Evolutionary conservation across 129 eudicot species (phyloP).

Genomic region (Ambrosia artemisiifolia): DNA sequence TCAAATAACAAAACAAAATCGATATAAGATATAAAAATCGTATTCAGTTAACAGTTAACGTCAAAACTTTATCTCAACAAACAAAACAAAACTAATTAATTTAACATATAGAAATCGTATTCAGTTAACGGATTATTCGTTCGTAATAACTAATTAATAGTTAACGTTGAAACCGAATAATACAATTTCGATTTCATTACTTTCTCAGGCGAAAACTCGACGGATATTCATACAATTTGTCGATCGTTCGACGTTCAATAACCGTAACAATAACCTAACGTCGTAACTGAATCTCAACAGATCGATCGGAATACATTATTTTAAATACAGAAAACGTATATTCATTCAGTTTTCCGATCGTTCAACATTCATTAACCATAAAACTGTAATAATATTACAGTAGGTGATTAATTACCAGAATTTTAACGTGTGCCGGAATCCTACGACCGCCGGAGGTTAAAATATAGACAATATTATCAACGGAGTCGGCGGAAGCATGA

Average conservation of each 20-base stretch:
- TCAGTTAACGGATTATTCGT: neutral
- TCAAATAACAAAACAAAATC: too few relatives aligned
- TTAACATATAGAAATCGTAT: neutral
- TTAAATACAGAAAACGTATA: neutral
- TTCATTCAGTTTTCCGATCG: neutral
- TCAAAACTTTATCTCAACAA: neutral
- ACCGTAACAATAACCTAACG: too few relatives aligned
- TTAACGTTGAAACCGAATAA: too few relatives aligned
- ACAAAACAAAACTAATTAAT: neutral
- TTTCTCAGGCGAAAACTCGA: neutral
- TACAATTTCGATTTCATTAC: too few relatives aligned
- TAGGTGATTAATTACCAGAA: slow-evolving; percentile 46
- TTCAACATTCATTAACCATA: neutral
- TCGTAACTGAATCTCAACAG: too few relatives aligned
- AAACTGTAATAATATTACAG: neutral
- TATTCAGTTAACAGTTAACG: too few relatives aligned
- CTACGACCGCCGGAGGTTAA: slow-evolving; percentile 65
- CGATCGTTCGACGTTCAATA: neutral
- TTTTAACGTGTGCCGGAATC: slow-evolving; percentile 67
- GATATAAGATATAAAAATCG: too few relatives aligned
- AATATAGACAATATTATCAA: slow-evolving; percentile 41
- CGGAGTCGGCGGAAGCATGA: slow-evolving; percentile 34
- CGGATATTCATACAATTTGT: neutral
- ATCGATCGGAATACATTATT: neutral
- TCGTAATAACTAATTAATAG: too few relatives aligned